A percentile compares a stretch with the other conserved stretches of the same genome.
Conservation (phyloP, 2,329 filamentous ascomycete species). For the Colletotrichum chrysophilum region DNA sequence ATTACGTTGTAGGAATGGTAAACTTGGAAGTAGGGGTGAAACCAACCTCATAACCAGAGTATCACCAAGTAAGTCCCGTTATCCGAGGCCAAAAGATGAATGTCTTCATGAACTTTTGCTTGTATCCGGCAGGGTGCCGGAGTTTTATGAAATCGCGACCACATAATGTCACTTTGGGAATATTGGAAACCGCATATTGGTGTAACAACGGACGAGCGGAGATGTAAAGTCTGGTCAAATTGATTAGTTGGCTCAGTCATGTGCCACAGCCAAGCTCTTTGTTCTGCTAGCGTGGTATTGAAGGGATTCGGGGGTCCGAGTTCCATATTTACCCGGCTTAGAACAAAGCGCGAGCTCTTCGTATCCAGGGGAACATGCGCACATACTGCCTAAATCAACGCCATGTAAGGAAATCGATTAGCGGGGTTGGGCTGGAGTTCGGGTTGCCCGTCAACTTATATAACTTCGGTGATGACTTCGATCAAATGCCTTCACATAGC, state of each 20-base stretch:
- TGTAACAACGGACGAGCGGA: background rate
- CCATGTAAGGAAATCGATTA: background rate
- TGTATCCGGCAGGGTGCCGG: background rate
- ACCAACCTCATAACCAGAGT: rapidly evolving
- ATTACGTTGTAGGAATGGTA: too few relatives aligned
- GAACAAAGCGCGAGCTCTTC: background rate
- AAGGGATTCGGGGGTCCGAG: background rate
- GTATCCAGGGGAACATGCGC: background rate
- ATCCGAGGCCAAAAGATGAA: background rate
- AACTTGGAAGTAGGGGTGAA: background rate
- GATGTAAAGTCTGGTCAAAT: background rate
- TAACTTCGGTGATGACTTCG: background rate
- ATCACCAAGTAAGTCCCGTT: rapidly evolving
- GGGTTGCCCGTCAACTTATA: background rate
- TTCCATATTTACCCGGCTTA: background rate
- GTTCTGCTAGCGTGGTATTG: background rate
- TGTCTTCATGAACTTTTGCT: background rate
- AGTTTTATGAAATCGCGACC: background rate
- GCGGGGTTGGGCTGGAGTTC: background rate
- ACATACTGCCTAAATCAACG: background rate
- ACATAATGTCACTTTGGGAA: background rate
- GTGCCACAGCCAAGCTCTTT: background rate
- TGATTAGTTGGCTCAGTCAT: background rate
- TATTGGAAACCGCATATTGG: background rate
- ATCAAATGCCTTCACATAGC: background rate